phyloP scores from a whole-genome alignment of 148 eudicot species.

The Chenopodium album region DNA sequence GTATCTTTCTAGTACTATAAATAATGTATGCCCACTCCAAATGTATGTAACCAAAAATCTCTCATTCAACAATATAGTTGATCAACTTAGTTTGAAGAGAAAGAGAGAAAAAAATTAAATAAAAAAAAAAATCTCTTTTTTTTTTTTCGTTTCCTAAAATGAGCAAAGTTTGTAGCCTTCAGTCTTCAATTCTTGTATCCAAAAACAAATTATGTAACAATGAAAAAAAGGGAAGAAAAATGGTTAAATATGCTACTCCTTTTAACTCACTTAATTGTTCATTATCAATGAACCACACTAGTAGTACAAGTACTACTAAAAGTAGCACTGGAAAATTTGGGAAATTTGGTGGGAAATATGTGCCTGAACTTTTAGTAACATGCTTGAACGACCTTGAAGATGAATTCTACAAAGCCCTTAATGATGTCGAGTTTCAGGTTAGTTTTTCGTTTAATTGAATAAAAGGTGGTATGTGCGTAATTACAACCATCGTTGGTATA shows the following conservation, averaged over 20 bases:
- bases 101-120: too few species aligned
- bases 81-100: too few species aligned
- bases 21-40: background rate
- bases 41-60: background rate
- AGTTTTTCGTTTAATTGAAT: background rate
- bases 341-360: conserved; percentile 64
- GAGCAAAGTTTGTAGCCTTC: background rate
- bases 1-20: too few species aligned
- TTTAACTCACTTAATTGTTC: background rate
- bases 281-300: background rate
- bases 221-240: background rate
- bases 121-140: too few species aligned
- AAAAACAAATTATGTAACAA: background rate
- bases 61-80: too few species aligned
- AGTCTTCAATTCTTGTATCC: background rate
- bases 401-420: conserved; percentile 43
- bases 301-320: background rate
- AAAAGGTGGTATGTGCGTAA: too few species aligned
- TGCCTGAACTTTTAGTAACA: conserved; percentile 58
- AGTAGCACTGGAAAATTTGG: conserved; percentile 53
- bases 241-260: background rate
- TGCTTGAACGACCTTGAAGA: conserved; percentile 49
- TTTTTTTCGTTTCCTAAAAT: background rate
- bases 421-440: conserved; percentile 64
- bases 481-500: too few species aligned